These are phyloP conservation scores for Gentiana straminea DNA, from an alignment of 257 asterid species.

Conservation along the genomic window DNA sequence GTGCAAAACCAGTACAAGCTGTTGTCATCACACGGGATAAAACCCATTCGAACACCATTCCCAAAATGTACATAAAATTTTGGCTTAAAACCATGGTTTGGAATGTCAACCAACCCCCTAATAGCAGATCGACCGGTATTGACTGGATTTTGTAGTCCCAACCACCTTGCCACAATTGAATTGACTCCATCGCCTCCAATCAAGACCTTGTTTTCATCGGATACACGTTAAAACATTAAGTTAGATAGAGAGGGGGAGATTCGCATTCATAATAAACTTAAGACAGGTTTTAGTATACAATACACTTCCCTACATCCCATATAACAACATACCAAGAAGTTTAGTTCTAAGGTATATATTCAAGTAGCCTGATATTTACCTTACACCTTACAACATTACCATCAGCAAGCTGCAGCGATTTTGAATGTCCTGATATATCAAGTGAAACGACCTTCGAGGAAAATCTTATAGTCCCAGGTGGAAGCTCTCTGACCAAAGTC, in stretches of 20 bases:
- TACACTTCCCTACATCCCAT: no score
- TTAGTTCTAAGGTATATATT: no score
- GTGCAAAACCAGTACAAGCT: slow-evolving; percentile 74
- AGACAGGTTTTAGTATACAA: no score
- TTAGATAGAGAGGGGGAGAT: no score
- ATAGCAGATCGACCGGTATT: slow-evolving; percentile 48
- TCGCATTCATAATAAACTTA: no score
- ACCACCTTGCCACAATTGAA: slow-evolving; percentile 58
- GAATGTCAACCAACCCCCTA: slow-evolving; percentile 53
- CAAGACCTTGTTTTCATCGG: slow-evolving; percentile 34
- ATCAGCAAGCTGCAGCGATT: slow-evolving; percentile 64
- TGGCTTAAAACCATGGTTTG: slow-evolving; percentile 54
- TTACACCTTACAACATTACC: slow-evolving; percentile 48
- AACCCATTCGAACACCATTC: slow-evolving; percentile 55
- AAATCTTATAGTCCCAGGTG: slow-evolving; percentile 47
- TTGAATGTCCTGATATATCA: slow-evolving; percentile 50
- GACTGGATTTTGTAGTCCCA: slow-evolving; percentile 51
- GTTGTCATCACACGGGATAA: slow-evolving; percentile 49
- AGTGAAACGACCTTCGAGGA: slow-evolving; percentile 64
- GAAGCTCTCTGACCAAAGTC: slow-evolving; percentile 51
- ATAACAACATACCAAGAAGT: no score
- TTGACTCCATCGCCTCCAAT: slow-evolving; percentile 87
- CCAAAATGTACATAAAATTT: slow-evolving; percentile 35
- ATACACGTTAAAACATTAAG: no score
- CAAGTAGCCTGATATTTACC: slow-evolving; percentile 21